Evolutionary conservation across 371 early-diverging fungal species (phyloP).

Genomic region (Neoconidiobolus thromboides): DNA sequence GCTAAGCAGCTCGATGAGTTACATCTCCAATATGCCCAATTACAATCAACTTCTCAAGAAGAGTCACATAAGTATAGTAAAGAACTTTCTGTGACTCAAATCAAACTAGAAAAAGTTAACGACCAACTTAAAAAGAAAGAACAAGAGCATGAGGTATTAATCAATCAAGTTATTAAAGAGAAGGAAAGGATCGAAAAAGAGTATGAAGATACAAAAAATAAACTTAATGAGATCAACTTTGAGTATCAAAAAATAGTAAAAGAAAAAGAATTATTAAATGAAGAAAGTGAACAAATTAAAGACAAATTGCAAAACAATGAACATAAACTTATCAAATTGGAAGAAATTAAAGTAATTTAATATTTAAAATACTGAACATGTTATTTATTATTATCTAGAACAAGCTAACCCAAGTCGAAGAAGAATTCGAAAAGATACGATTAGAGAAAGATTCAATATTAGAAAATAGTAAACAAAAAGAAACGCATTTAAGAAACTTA

Average conservation of each 20-base stretch:
- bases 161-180: neutral
- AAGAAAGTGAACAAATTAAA: neutral
- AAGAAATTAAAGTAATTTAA: neutral
- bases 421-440: neutral
- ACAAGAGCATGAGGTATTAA: neutral
- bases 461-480: neutral
- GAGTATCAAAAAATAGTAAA: neutral
- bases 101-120: neutral
- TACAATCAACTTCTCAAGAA: neutral
- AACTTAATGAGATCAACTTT: neutral
- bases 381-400: neutral
- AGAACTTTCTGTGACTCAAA: neutral
- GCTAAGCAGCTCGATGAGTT: neutral
- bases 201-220: neutral
- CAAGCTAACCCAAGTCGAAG: neutral
- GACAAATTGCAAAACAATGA: neutral
- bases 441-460: neutral
- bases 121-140: neutral
- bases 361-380: neutral
- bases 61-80: neutral
- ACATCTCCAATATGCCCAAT: neutral
- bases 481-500: constrained; percentile 1
- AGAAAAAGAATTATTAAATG: neutral
- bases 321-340: neutral
- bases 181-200: neutral